Base-by-base conservation (phyloP, 495 filamentous ascomycete species). In the Aspergillus funiculosus region DNA sequence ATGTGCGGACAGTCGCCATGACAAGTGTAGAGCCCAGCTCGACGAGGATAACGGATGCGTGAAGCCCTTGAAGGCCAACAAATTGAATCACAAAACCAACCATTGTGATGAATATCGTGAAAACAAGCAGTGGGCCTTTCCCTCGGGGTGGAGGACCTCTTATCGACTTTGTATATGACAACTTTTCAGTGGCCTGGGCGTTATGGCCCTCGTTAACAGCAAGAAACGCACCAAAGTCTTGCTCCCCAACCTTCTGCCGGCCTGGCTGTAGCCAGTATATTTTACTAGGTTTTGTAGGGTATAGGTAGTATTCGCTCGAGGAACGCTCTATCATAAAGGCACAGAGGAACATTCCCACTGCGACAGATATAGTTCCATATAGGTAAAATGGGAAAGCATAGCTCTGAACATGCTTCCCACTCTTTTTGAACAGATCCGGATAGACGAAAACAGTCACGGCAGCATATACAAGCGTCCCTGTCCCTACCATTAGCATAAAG, bases 11-110 rank as follows among this genome's bases (percentile, higher is more conserved):
- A 13, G 66, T 31, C 6, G 72, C 59, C 75, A 79, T 76, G 9
- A 69, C 10, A 4, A 74, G 45, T 1, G 68, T 76, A 1, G 68
- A 66, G 0, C 61, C 67, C 17, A 78, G 48, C 29, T 75, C 66
- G 18, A 70, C 57, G 3, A 77, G 44, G 11, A 67, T 68, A 5
- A 72, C 66, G n/a, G 68, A 71, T 15, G 73, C 66, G 35, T 76
- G 67, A 18, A 79, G 58, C 1, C 67, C 72, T 29, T 74, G 64
- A 3, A 75, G 47, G 1, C 75, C 75, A 5, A 72, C 53, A 45
- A 79, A 79, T 49, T 79, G 74, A 5, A 65, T 39, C 21, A 76
- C 48, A 31, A 75, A 79, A 1, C 75, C 76, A 1, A 62, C n/a
- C 34, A 77, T 43, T 4, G 67, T 70, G 1, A 69, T 34, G 1